Conservation (phyloP, 2,329 filamentous ascomycete genomes). For the Capronia americana region DNA sequence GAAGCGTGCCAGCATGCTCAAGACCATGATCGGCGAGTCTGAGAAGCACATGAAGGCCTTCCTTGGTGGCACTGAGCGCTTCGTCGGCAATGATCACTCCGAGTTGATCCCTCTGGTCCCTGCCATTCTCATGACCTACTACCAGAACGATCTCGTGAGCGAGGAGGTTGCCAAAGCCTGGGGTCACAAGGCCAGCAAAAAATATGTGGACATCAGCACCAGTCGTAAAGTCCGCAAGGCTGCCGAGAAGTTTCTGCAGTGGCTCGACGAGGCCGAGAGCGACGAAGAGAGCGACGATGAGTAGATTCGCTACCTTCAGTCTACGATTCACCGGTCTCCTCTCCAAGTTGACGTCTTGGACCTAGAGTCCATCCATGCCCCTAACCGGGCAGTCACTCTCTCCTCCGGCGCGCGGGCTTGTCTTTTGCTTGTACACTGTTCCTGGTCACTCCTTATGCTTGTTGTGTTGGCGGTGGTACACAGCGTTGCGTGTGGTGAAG, state of each 20-base stretch:
- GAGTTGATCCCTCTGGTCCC: constrained; percentile 79
- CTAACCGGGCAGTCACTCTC: constrained; percentile 16
- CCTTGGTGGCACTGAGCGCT: constrained; percentile 91
- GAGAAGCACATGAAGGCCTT: constrained; percentile 96
- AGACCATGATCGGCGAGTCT: constrained; percentile 82
- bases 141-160: constrained; percentile 84
- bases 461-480: constrained; percentile 12
- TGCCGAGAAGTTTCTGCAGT: constrained; percentile 90
- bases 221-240: constrained; percentile 97
- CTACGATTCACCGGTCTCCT: neutral
- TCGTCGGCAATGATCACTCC: constrained; percentile 80
- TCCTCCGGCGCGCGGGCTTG: constrained; percentile 24
- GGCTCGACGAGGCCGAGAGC: constrained; percentile 82
- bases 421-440: constrained; percentile 15
- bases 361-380: constrained; percentile 4
- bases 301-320: constrained; percentile 9
- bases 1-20: constrained; percentile 82
- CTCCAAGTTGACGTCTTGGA: neutral
- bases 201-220: constrained; percentile 87
- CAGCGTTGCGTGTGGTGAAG: constrained; percentile 12
- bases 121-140: constrained; percentile 86
- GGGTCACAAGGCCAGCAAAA: constrained; percentile 96
- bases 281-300: constrained; percentile 59
- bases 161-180: constrained; percentile 90
- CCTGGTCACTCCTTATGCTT: constrained; percentile 29